These are phyloP conservation scores for Ramaria sp. DNA, from an alignment of 768 basidiomycete species.

Conservation along the genomic window DNA sequence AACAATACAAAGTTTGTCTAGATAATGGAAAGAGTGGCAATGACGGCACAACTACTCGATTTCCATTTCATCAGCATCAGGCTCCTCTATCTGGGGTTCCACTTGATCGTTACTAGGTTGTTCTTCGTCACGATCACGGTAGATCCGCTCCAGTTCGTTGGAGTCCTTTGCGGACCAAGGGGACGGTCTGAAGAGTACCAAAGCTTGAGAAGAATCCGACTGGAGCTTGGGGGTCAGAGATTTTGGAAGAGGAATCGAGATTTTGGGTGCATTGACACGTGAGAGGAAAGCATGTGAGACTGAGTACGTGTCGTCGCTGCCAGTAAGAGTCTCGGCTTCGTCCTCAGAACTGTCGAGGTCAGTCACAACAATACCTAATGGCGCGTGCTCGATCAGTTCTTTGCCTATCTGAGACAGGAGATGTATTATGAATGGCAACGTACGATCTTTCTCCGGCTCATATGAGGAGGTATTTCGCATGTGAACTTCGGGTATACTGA, in stretches of 20 bases:
- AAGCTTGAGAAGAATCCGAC: slow-evolving; percentile 29
- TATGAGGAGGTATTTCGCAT: slow-evolving; percentile 62
- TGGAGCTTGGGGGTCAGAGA: not conserved
- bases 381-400: slow-evolving; percentile 7
- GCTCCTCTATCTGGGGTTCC: not conserved
- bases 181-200: slow-evolving; percentile 34
- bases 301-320: slow-evolving; percentile 20
- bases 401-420: slow-evolving; percentile 1
- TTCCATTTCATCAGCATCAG: slow-evolving; percentile 41
- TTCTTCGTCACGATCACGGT: not conserved
- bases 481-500: slow-evolving; percentile 36
- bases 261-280: slow-evolving; percentile 25
- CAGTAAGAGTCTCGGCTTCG: slow-evolving; percentile 16
- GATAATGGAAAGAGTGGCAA: no score
- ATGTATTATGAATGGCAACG: slow-evolving; percentile 19
- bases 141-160: not conserved
- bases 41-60: slow-evolving; percentile 25
- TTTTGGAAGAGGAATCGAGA: not conserved
- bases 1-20: no score
- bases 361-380: slow-evolving; percentile 54
- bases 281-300: slow-evolving; percentile 38
- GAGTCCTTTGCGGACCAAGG: slow-evolving; percentile 8
- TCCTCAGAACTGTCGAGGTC: slow-evolving; percentile 42
- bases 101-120: not conserved
- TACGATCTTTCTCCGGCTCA: slow-evolving; percentile 60